Evolutionary conservation across 1,139 yeast genomes (phyloP).

Genomic region (Geotrichum cucujoidarum): DNA sequence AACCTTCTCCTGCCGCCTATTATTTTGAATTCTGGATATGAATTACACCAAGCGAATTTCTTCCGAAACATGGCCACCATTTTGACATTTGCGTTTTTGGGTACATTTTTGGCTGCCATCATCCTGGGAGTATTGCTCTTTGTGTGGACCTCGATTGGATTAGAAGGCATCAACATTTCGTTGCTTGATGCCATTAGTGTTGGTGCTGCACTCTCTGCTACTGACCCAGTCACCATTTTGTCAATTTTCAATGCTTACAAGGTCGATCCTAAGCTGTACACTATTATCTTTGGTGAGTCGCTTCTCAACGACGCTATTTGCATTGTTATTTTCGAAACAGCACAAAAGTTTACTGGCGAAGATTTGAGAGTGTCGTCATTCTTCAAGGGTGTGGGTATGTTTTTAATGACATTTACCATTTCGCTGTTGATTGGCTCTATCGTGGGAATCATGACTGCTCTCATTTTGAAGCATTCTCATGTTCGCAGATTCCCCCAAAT

Average conservation of each 20-base stretch:
- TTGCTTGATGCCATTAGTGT: constrained; percentile 95
- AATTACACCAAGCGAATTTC: constrained; percentile 90
- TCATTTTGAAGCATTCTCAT: constrained; percentile 85
- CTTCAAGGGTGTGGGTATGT: constrained; percentile 91
- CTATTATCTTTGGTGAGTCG: constrained; percentile 95
- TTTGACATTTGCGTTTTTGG: constrained; percentile 92
- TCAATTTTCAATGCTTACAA: constrained; percentile 96
- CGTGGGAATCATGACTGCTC: constrained; percentile 83
- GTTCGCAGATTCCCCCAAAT: constrained; percentile 91
- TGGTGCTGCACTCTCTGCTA: constrained; percentile 96
- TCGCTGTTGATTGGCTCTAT: constrained; percentile 87
- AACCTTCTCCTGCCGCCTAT: constrained; percentile 93
- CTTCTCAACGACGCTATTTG: constrained; percentile 95
- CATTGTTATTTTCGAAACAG: constrained; percentile 97
- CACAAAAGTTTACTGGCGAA: constrained; percentile 92
- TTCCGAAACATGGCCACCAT: constrained; percentile 90
- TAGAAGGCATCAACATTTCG: constrained; percentile 82
- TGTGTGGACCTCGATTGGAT: constrained; percentile 85
- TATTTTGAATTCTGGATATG: constrained; percentile 92
- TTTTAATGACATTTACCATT: constrained; percentile 87
- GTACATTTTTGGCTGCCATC: constrained; percentile 86
- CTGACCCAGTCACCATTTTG: constrained; percentile 96
- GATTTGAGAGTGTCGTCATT: constrained; percentile 64
- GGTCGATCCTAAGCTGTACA: constrained; percentile 94
- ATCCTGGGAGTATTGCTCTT: constrained; percentile 82